Evolutionary conservation across 2,329 filamentous ascomycete species (phyloP), one percentile per base, ranked within the genome.

Genomic region (Colletotrichum agaves): DNA sequence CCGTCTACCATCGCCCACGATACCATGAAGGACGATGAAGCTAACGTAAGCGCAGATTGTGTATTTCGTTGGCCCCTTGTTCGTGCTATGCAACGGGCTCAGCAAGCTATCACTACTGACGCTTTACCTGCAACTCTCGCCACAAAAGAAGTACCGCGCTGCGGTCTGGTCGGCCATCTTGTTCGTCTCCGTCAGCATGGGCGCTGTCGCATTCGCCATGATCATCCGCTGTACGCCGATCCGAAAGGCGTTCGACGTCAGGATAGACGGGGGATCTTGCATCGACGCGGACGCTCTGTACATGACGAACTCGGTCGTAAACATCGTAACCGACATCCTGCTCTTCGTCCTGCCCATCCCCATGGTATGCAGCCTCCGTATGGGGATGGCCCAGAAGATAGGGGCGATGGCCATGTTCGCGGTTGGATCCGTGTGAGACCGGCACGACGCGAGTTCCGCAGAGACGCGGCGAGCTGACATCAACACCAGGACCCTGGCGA

Each of bases 271-370:
- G 67, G 82, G 69, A 66, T 73, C 52, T n/a, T 87, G 84, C 63
- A 76, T 87, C 46, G 75, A 83, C 52, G 78, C 79, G 21, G 78
- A 82, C n/a, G 74, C 78, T 1, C 79, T 86, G 27, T 85, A 85
- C 71, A 80, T 86, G 35, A 77, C 80, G 39, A 84, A 84, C 12
- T 82, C 83, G 0, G 80, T 78, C 2, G 74, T 82, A 13, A 85
- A 84, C 63, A 82, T 86, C 52, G 53, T 80, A n/a, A 84, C 82
- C 12, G 83, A 86, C 70, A 50, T 86, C 8, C 69, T 85, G 5
- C 78, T 84, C 15, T 83, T 84, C 53, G 69, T 78, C 1, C 70
- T 87, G 2, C 84, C 84, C 0, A 78, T 85, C 35, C 80, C 79
- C 0, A 82, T 83, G 53, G 75, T 86, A 1, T 73, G 81, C 35